These are phyloP conservation scores for Rhodotorula glutinis DNA, from an alignment of 1,284 basidiomycete species.

Conservation along the genomic window DNA sequence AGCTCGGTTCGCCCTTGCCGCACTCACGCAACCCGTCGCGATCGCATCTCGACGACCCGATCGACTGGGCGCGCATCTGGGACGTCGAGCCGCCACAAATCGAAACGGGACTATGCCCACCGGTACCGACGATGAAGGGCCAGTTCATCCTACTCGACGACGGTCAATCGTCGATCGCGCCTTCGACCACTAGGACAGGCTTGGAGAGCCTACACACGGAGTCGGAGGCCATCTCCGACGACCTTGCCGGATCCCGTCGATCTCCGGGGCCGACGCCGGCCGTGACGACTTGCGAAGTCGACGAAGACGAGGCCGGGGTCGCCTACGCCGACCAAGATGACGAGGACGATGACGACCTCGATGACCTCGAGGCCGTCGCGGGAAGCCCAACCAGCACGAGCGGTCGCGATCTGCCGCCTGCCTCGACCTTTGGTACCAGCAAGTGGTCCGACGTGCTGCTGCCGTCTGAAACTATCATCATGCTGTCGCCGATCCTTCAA, in stretches of 20 bases:
- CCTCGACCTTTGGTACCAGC: constrained; percentile 5
- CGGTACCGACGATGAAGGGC: constrained; percentile 22
- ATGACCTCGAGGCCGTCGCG: constrained; percentile 18
- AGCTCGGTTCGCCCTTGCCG: neutral
- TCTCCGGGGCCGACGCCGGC: too few species aligned
- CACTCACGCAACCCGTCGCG: neutral
- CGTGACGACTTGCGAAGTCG: neutral
- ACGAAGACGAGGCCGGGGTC: constrained; percentile 6
- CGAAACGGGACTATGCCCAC: constrained; percentile 47
- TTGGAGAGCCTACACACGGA: neutral
- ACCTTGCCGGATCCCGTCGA: neutral
- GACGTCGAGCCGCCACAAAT: constrained; percentile 51
- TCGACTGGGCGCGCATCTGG: constrained; percentile 76
- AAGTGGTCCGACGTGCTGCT: constrained; percentile 43
- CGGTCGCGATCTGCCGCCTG: constrained; percentile 15
- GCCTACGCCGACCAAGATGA: neutral
- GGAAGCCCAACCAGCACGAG: constrained; percentile 14
- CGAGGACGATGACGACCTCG: constrained; percentile 5
- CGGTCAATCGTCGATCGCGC: neutral
- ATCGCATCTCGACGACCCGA: constrained; percentile 38
- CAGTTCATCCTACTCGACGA: constrained; percentile 34
- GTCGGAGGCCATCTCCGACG: constrained; percentile 2
- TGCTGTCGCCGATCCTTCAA: constrained; percentile 46
- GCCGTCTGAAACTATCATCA: constrained; percentile 49
- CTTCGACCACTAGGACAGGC: constrained; percentile 10